phyloP scores from a whole-genome alignment of 345 rosid genomes.

The Citrus mangshanensis region DNA sequence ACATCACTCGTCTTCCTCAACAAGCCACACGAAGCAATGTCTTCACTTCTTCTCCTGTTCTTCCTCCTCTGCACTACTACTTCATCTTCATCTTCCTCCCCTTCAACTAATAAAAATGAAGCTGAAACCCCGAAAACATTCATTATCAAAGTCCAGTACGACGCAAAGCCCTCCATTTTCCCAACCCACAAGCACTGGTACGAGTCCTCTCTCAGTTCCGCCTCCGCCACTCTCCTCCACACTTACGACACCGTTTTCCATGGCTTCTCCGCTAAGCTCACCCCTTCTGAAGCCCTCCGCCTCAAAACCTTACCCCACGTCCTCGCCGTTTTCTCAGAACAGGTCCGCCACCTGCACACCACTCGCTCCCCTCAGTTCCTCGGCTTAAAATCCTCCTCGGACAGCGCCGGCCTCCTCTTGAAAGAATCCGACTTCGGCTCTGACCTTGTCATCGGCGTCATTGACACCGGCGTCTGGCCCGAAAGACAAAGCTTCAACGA shows the following conservation, averaged over 20 bases:
- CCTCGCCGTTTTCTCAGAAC: conserved; percentile 71
- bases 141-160: conserved; percentile 50
- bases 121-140: conserved; percentile 30
- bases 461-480: conserved; percentile 96
- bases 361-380: conserved; percentile 94
- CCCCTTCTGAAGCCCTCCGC: conserved; percentile 40
- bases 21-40: background rate
- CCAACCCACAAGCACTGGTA: conserved; percentile 91
- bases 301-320: conserved; percentile 52
- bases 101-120: no score
- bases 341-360: conserved; percentile 65
- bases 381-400: conserved; percentile 59
- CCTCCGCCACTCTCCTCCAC: conserved; percentile 47
- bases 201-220: conserved; percentile 45
- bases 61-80: background rate
- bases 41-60: background rate
- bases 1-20: background rate
- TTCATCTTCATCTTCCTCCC: background rate
- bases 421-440: conserved; percentile 92
- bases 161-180: conserved; percentile 82
- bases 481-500: conserved; percentile 84
- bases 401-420: conserved; percentile 57
- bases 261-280: conserved; percentile 80
- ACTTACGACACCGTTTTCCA: conserved; percentile 87
- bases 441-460: conserved; percentile 84